Base-by-base conservation (phyloP, 2,329 filamentous ascomycete genomes). In the Sporothrix schenckii region DNA sequence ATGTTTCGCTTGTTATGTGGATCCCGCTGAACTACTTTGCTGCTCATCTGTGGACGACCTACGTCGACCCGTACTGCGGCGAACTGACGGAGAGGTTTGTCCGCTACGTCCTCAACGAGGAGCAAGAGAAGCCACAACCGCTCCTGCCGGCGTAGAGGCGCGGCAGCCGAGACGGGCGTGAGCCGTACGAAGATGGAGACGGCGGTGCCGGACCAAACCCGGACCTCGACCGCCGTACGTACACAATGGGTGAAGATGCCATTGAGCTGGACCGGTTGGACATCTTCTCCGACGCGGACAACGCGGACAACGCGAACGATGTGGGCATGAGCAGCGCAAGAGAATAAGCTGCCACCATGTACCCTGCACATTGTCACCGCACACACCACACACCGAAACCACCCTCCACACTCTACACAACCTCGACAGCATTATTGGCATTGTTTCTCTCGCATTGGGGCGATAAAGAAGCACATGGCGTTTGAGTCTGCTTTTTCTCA, bases 41-140 rank as follows among this genome's bases (percentile, higher is more conserved):
- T 14, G 83, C 83, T 2, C 80, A 83, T 74, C 74, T 83, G 0
- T 88, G 86, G 86, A 85, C 83, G 14, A 80, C 78, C 5, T 83
- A 85, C 61, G 81, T 88, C 21, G 86, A 88, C 75, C 84, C 85
- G 0, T 82, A 81, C 75, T 86, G 82, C 72, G 82, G 80, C 14
- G 77, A 76, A 34, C 71, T 81, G n/a, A 84, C 83, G 1, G 80
- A 83, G 74, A 79, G 71, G 49, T 54, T 78, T n/a, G 77, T 77
- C 9, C 66, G 70, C 16, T 73, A 73, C 19, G 73, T 76, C 34
- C 54, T 70, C 50, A 60, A 70, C 58, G 73, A 74, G 4, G 66
- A 69, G 13, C 52, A 70, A 11, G 76, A 77, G 71, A 76, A 76
- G 72, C 58, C 72, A 13, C 53, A 58, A 11, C 30, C 63, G 9